Evolutionary conservation across 2,329 filamentous ascomycete genomes (phyloP), one percentile per base, ranked within the genome.

Genomic region (Chaetomium sp.): DNA sequence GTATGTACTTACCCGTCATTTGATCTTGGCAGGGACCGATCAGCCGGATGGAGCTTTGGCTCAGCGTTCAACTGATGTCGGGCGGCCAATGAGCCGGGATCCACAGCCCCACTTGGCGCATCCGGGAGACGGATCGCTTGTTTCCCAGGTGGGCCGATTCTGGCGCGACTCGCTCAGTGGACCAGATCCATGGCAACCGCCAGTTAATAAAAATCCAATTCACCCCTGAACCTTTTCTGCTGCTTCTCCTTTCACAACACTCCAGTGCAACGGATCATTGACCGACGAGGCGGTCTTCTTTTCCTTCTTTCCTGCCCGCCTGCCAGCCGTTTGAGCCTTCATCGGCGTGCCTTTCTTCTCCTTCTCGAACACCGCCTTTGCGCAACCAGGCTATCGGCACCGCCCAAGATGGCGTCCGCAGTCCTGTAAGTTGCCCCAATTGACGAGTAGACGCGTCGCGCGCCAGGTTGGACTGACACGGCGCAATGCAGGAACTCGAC

Each of bases 401-500:
- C 60, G 62, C 56, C 66, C 71, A 72, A 58, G 67, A 79, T 79
- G 76, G 76, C 77, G 54, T 68, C 75, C 68, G 70, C 68, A 25
- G 57, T 70, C 31, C 29, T 70, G 70, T 72, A 67, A 54, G 69
- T 62, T 19, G 7, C 31, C n/a, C 9, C 16, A 19, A 2, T 16
- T 16, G 29, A 29, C 33, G 9, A 19, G 16, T 33, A 38, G 19
- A 58, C 60, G 51, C 55, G 38, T 56, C 45, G 21, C 10, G 54
- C 50, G 45, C n/a, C 23, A 23, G 45, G 31, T 31, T 3, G 10
- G 42, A 45, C 68, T 69, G 60, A 70, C 65, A 29, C n/a, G 29
- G 21, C 12, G 19, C 56, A 42, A 10, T 60, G 1, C 49, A 74
- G 73, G 53, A 86, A 85, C 75, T 78, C 82, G 71, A 86, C 84